Percentiles rank a stretch among this genome's conserved stretches.
These are phyloP conservation scores for Theobroma cacao DNA, from an alignment of 345 rosid species.

Conservation along the genomic window DNA sequence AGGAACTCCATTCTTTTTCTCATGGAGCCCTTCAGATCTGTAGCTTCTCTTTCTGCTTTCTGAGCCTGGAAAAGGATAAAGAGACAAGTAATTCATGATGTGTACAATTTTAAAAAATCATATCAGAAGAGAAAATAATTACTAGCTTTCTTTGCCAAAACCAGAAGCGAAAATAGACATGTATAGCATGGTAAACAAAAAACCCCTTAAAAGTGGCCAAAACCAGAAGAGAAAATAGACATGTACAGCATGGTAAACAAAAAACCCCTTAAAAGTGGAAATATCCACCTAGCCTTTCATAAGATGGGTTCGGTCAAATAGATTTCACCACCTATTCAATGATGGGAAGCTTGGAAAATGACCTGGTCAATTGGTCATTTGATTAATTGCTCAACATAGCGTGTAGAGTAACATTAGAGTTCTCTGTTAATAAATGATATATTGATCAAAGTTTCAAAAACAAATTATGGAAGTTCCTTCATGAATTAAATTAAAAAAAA, in stretches of 20 bases:
- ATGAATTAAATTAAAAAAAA: no score
- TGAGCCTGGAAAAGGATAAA: slow-evolving; percentile 46
- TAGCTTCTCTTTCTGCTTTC: slow-evolving; percentile 61
- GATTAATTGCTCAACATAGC: no score
- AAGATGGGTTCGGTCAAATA: neutral
- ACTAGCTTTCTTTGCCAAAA: neutral
- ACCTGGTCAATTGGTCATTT: no score
- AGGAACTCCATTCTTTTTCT: slow-evolving; percentile 68
- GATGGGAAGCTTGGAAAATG: no score
- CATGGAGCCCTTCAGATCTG: slow-evolving; percentile 56
- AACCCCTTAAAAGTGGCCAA: neutral
- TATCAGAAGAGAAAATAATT: neutral
- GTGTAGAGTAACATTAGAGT: no score
- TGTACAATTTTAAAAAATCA: neutral
- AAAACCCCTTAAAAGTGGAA: neutral
- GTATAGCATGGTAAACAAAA: neutral
- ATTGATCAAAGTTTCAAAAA: no score
- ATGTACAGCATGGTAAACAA: no score
- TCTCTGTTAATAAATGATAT: no score
- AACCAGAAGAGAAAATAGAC: neutral
- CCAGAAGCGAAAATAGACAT: neutral
- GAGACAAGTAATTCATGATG: slow-evolving; percentile 7
- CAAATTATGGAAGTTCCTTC: no score
- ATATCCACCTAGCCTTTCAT: neutral
- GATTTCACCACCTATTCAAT: no score